Evolutionary conservation across 495 filamentous ascomycete genomes (phyloP), one percentile per base, ranked within the genome.

Genomic region (Aspergillus bridgeri): DNA sequence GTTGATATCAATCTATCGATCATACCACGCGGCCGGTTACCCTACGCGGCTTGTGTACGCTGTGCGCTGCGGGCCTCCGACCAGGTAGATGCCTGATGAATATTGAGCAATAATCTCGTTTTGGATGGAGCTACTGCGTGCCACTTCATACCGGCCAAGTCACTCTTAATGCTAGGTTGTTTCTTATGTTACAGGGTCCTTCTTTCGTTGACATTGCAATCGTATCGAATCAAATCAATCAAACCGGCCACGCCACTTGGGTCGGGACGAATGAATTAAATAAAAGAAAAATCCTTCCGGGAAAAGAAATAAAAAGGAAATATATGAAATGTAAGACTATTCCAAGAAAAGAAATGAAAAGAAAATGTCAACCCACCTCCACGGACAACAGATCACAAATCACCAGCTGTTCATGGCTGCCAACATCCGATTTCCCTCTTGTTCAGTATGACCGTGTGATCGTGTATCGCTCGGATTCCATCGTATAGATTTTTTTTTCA

Each of bases 401-500:
- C 33, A 11, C 33, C 33, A 38, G 11, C 5, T 15, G 33, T 38
- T n/a, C n/a, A n/a, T n/a, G n/a, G n/a, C n/a, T 38, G 33, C 17
- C 33, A 38, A 38, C 33, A 38, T 11, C 33, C 9, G 29, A 5
- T 38, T 15, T 38, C 9, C 27, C 22, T 27, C 8, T 27, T 5
- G n/a, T 9, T 17, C 13, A 15, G 20, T 5, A 6, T 49, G n/a
- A 25, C 18, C 6, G 22, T 17, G 9, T 23, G 18, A 52, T 17
- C 24, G 42, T 24, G 54, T 24, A 52, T 57, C 53, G 5, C 56
- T 59, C 48, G 42, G 46, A 54, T 56, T 15, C 33, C 56, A 54
- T 65, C 53, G 52, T 56, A 57, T 44, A 59, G 51, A 50, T 56
- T 45, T 57, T 65, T n/a, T n/a, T n/a, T n/a, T n/a, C n/a, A n/a